These are phyloP conservation scores for Solanum medicagineum DNA, from an alignment of 257 asterid species.

Conservation along the genomic window DNA sequence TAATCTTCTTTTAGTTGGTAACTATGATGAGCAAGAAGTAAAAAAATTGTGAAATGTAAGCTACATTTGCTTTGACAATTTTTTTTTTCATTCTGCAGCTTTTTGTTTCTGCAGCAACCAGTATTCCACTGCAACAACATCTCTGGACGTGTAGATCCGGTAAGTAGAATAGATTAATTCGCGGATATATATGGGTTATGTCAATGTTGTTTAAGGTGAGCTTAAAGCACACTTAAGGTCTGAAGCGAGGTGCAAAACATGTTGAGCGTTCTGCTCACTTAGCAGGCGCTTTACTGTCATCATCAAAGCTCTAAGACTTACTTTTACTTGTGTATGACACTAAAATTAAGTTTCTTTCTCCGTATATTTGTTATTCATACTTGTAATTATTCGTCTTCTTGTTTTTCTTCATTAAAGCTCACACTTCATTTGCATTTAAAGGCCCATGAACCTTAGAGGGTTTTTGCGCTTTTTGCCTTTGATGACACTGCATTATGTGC, in stretches of 20 bases:
- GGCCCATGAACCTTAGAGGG: not conserved
- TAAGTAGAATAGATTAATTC: slow-evolving; percentile 13
- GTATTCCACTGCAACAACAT: slow-evolving; percentile 85
- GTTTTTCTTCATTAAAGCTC: not conserved
- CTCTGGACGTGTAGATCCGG: slow-evolving; percentile 76
- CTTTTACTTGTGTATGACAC: not conserved
- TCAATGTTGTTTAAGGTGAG: not conserved
- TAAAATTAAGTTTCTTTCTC: not conserved
- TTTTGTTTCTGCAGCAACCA: slow-evolving; percentile 61
- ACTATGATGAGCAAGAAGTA: not conserved
- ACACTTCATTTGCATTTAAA: not conserved
- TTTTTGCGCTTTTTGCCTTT: not conserved
- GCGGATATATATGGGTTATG: not conserved
- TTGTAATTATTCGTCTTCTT: not conserved
- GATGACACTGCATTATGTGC: not conserved
- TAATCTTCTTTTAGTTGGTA: not conserved
- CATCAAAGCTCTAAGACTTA: not conserved
- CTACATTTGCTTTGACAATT: not conserved
- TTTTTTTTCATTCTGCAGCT: slow-evolving; percentile 41
- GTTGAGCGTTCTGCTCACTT: not conserved
- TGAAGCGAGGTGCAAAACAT: not conserved
- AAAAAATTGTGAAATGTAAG: not conserved
- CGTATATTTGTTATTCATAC: not conserved
- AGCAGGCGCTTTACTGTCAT: not conserved
- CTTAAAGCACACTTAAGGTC: not conserved